Evolutionary conservation across 257 asterid species (phyloP).

Genomic region (Solanum medicagineum): DNA sequence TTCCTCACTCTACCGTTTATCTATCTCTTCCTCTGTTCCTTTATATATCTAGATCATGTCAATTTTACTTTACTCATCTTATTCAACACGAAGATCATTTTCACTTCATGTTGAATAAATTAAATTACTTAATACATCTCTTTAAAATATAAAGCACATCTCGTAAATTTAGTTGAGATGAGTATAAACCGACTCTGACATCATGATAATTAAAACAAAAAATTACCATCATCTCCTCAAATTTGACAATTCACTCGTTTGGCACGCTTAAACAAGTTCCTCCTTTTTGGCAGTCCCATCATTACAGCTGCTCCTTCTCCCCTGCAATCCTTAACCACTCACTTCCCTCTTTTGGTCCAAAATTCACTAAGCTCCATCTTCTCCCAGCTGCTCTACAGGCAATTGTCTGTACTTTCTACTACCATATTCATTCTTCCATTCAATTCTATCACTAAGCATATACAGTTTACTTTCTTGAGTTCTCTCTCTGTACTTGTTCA

Average conservation of each 20-base stretch:
- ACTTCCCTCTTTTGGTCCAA: background rate
- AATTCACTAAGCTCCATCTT: background rate
- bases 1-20: too few species aligned
- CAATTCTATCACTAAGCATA: background rate
- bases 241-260: background rate
- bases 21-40: too few species aligned
- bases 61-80: too few species aligned
- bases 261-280: background rate
- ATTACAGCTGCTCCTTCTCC: background rate
- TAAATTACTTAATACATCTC: background rate
- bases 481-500: background rate
- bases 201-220: background rate
- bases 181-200: background rate
- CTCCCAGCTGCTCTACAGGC: background rate
- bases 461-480: background rate
- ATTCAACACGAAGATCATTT: too few species aligned
- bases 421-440: background rate
- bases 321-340: background rate
- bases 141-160: background rate
- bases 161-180: background rate
- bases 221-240: background rate
- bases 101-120: too few species aligned
- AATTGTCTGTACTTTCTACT: background rate
- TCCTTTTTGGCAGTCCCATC: background rate
- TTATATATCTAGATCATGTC: too few species aligned